Evolutionary conservation across 2,329 filamentous ascomycete species (phyloP).

Genomic region (Cladosporium sphaerospermum): DNA sequence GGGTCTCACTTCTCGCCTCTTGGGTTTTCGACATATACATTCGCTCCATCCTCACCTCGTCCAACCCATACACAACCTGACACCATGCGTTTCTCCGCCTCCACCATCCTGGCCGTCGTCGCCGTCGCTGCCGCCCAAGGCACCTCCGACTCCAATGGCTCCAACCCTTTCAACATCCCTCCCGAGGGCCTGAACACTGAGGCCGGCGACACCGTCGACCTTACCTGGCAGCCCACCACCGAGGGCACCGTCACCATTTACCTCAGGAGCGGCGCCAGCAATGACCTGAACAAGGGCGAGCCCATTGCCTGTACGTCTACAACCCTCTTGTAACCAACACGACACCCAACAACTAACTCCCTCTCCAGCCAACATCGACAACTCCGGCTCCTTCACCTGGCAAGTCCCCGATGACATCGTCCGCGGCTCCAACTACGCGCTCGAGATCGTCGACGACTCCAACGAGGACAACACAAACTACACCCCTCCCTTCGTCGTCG

Average conservation of each 20-base stretch:
- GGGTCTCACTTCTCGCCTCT: background rate
- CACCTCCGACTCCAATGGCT: conserved; percentile 12
- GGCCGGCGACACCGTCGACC: conserved; percentile 40
- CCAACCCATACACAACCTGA: background rate
- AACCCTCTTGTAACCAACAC: conserved; percentile 10
- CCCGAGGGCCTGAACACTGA: conserved; percentile 37
- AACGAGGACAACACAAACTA: conserved; percentile 45
- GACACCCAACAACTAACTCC: conserved; percentile 10
- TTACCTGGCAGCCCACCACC: conserved; percentile 47
- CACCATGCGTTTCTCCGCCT: conserved; percentile 41
- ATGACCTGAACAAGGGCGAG: conserved; percentile 29
- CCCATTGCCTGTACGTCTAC: conserved; percentile 26
- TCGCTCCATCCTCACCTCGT: background rate
- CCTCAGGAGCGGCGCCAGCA: conserved; percentile 36
- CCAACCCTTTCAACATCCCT: conserved; percentile 46
- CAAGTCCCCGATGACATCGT: conserved; percentile 36
- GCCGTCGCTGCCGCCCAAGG: conserved; percentile 36
- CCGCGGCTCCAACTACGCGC: conserved; percentile 44
- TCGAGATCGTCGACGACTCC: conserved; percentile 47
- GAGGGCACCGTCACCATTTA: conserved; percentile 46
- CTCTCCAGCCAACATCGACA: conserved; percentile 39
- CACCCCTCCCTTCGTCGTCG: conserved; percentile 42
- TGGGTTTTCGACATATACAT: background rate
- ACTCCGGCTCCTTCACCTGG: conserved; percentile 47
- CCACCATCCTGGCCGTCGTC: conserved; percentile 39